A percentile compares a stretch with the other conserved stretches of the same genome.
Conservation (phyloP, 257 asterid species). For the Ilex asprella region DNA sequence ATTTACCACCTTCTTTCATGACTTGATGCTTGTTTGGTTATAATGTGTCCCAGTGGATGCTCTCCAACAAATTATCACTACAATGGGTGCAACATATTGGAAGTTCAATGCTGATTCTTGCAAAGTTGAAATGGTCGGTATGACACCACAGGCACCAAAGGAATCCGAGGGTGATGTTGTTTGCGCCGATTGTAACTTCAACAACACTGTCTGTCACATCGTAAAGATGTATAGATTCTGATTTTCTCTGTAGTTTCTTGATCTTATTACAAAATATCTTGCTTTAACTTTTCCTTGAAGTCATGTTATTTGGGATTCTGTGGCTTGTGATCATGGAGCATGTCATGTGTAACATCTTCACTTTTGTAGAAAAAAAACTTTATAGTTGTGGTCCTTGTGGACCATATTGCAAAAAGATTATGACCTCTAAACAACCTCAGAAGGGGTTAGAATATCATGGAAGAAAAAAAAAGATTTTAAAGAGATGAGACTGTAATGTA, state of each 20-base stretch:
- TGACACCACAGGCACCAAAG: constrained; percentile 34
- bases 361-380: background rate
- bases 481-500: too few relatives aligned
- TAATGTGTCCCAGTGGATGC: constrained; percentile 42
- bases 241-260: constrained; percentile 4
- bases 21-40: constrained; percentile 4
- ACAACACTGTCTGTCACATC: constrained; percentile 48
- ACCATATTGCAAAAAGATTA: too few relatives aligned
- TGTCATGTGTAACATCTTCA: background rate
- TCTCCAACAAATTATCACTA: constrained; percentile 55
- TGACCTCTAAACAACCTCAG: too few relatives aligned
- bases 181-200: constrained; percentile 19
- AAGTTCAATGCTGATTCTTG: constrained; percentile 55
- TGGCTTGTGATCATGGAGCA: background rate
- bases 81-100: constrained; percentile 73
- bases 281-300: background rate
- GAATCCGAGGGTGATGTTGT: constrained; percentile 46
- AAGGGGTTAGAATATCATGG: too few relatives aligned
- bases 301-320: background rate
- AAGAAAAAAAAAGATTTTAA: too few relatives aligned
- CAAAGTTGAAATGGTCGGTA: constrained; percentile 47
- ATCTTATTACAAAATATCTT: background rate
- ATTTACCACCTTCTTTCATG: background rate
- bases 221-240: constrained; percentile 40
- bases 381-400: too few relatives aligned